Conservation (phyloP, 2,329 filamentous ascomycete genomes). For the Herpomyces periplanetae region DNA sequence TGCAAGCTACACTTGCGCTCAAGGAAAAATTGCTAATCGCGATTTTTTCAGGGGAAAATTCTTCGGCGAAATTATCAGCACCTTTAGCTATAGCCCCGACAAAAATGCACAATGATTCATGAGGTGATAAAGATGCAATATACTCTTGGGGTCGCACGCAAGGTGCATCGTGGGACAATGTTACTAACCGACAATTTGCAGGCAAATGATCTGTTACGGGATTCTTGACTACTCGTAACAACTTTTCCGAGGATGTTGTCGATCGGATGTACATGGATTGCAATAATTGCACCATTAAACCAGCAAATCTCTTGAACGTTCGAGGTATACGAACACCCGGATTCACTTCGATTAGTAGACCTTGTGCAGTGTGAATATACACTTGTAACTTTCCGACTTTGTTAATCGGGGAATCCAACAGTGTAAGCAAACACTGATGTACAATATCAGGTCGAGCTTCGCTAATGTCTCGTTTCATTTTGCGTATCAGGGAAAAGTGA, state of each 20-base stretch:
- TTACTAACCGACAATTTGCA: constrained; percentile 88
- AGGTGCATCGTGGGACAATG: constrained; percentile 63
- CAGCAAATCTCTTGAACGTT: constrained; percentile 94
- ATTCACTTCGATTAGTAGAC: constrained; percentile 84
- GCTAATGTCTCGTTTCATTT: constrained; percentile 95
- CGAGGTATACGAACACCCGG: constrained; percentile 89
- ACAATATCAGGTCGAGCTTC: constrained; percentile 92
- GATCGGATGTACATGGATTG: constrained; percentile 85
- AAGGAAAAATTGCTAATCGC: constrained; percentile 94
- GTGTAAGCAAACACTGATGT: constrained; percentile 88
- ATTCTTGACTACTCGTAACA: constrained; percentile 87
- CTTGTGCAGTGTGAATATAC: constrained; percentile 90
- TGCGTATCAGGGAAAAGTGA: constrained; percentile 94
- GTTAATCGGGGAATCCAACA: constrained; percentile 92
- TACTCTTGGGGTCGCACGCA: constrained; percentile 66
- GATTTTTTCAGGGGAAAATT: constrained; percentile 80
- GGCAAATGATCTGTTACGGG: constrained; percentile 88
- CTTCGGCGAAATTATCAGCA: constrained; percentile 69
- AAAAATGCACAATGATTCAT: constrained; percentile 88
- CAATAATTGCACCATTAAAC: constrained; percentile 87
- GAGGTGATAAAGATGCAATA: constrained; percentile 30
- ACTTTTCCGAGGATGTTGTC: constrained; percentile 83
- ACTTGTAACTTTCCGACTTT: constrained; percentile 92
- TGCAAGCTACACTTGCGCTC: constrained; percentile 87
- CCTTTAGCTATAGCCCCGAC: constrained; percentile 97